Base-by-base conservation (phyloP, 805 yeast species). In the Pichia sporocuriosa region DNA sequence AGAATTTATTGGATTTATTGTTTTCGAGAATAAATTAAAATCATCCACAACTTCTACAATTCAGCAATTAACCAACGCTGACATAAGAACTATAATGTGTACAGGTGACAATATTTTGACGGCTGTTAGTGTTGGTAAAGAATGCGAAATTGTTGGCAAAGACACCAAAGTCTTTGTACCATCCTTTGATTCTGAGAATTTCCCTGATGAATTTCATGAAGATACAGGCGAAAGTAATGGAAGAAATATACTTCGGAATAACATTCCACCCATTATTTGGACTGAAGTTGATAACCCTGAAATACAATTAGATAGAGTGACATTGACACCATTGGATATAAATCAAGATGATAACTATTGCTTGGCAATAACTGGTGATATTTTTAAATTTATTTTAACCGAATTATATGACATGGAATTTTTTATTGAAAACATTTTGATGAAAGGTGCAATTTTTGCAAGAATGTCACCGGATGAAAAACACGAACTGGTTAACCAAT, bases 401-500 rank as follows among this genome's bases (percentile, higher is more conserved):
- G 76, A 72, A 39, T 57, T 76, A 28, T 68, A 73, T 35, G 65
- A 65, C 24, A 45, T 49, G 34, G 58, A 55, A 21, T 51, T 54
- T 38, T 65, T 48, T 62, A 74, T 72, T 31, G 75, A 75, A 36
- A 68, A 66, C 21, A 71, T 93, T 58, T 68, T 93, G 41, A 67
- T 87, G 67, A 78, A 75, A 47, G 79, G 88, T 44, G 75, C 79
- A 34, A 75, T 93, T 4, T 93, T 81, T 66, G 97, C 99, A 0
- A 72, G 99, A 49, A 93, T 93, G 99, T 89, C 97, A 0, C 99
- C 99, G 0, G 98, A 94, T 62, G 99, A 93, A 61, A 93, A 93
- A 57, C 96, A 93, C 60, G 98, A 93, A 62, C 68, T 93, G 36
- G 96, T 93, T 27, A 89, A 84, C 54, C 86, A 83, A 57, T 65